Conservation (phyloP, 2,329 filamentous ascomycete genomes). For the Alternaria sp. region DNA sequence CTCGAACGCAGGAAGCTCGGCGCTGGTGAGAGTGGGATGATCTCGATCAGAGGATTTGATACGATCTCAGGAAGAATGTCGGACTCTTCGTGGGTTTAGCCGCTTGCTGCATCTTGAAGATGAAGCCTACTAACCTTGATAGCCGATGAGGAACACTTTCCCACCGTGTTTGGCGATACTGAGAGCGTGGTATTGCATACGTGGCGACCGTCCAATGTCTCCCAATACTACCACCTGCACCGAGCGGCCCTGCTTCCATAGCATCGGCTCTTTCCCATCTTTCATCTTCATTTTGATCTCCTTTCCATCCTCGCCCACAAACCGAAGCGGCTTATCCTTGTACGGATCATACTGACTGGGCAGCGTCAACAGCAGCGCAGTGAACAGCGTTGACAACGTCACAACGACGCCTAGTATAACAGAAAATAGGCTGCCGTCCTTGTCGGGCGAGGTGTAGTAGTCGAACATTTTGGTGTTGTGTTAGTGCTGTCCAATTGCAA, state of each 20-base stretch:
- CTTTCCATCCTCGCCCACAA: conserved; percentile 34
- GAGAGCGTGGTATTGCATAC: conserved; percentile 98
- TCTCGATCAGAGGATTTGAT: conserved; percentile 69
- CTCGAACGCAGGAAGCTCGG: conserved; percentile 71
- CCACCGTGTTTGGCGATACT: conserved; percentile 86
- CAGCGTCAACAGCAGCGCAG: conserved; percentile 58
- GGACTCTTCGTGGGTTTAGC: conserved; percentile 64
- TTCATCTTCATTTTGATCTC: conserved; percentile 24
- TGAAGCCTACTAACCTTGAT: conserved; percentile 65
- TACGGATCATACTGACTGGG: conserved; percentile 59
- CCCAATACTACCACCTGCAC: conserved; percentile 90
- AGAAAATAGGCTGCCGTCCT: conserved; percentile 38
- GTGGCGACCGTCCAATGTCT: conserved; percentile 92
- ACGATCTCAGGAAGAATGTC: conserved; percentile 79
- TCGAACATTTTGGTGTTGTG: conserved; percentile 26
- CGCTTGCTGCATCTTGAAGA: background rate
- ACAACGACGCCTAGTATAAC: conserved; percentile 50
- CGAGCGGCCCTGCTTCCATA: conserved; percentile 51
- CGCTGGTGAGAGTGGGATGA: conserved; percentile 72
- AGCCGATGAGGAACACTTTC: conserved; percentile 84
- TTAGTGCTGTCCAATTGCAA: conserved; percentile 20
- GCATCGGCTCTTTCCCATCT: conserved; percentile 28
- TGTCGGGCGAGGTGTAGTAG: conserved; percentile 41
- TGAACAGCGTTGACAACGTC: conserved; percentile 55
- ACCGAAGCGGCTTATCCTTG: conserved; percentile 32